Percentiles rank a stretch among this genome's conserved stretches.
phyloP scores from a whole-genome alignment of 2,329 filamentous ascomycete genomes.

The Fusarium sp. region DNA sequence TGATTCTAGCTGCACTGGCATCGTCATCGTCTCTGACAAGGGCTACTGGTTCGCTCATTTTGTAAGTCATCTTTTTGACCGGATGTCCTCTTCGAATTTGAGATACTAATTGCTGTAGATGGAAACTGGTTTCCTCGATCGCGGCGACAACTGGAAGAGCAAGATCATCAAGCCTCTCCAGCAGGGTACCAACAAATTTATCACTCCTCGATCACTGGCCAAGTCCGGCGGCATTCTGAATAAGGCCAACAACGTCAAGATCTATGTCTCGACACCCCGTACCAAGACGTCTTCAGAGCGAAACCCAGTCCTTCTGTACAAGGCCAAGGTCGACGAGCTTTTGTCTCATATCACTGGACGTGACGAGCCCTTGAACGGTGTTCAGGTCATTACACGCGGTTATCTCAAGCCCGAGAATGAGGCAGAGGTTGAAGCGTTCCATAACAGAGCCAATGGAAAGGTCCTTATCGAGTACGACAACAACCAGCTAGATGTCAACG shows the following conservation, averaged over 20 bases:
- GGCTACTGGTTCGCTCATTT: background rate
- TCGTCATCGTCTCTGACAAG: background rate
- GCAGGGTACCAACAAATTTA: background rate
- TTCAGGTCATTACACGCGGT: background rate
- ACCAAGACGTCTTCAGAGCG: background rate
- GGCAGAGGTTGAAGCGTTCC: background rate
- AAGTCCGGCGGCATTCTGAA: background rate
- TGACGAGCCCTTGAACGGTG: background rate
- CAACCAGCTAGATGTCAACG: background rate
- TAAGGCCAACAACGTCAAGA: background rate
- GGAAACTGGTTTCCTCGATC: background rate
- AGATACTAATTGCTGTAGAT: background rate
- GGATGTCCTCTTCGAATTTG: fast-evolving
- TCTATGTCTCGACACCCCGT: background rate
- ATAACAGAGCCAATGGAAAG: background rate
- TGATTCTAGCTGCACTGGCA: background rate
- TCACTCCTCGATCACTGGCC: background rate
- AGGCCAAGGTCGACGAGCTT: background rate
- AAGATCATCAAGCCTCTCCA: background rate
- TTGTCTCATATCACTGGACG: background rate
- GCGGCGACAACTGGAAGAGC: background rate
- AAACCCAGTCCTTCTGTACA: background rate
- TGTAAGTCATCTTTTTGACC: background rate
- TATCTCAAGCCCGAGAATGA: background rate
- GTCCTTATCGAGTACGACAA: background rate